These are phyloP conservation scores for Persicaria tinctoria DNA, from an alignment of 148 eudicot genomes.

Conservation along the genomic window DNA sequence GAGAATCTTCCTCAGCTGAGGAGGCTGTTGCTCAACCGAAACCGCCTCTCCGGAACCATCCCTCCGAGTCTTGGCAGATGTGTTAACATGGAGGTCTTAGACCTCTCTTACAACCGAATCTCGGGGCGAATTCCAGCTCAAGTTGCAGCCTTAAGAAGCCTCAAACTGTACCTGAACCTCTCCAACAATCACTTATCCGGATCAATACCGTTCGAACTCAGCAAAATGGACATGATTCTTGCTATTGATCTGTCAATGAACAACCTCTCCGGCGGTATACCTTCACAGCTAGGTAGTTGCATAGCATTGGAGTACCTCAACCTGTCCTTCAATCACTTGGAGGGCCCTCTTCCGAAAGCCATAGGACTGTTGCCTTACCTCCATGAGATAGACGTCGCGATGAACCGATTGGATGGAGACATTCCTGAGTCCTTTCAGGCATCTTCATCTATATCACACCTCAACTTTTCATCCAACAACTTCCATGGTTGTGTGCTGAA, in stretches of 20 bases:
- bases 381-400: constrained; percentile 50
- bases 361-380: constrained; percentile 57
- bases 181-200: constrained; percentile 58
- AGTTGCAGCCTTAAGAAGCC: constrained; percentile 59
- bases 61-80: constrained; percentile 67
- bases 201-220: constrained; percentile 60
- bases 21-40: constrained; percentile 45
- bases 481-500: constrained; percentile 47
- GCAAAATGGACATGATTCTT: constrained; percentile 82
- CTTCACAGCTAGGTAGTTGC: constrained; percentile 71
- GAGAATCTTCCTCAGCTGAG: constrained; percentile 56
- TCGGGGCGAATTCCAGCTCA: constrained; percentile 56
- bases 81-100: constrained; percentile 72
- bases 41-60: constrained; percentile 63
- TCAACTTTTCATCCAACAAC: constrained; percentile 62
- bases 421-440: constrained; percentile 53
- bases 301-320: constrained; percentile 62
- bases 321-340: constrained; percentile 42
- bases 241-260: constrained; percentile 69
- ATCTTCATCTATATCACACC: constrained; percentile 36
- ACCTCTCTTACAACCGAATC: constrained; percentile 60
- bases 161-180: constrained; percentile 69
- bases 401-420: constrained; percentile 41
- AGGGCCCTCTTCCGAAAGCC: constrained; percentile 43
- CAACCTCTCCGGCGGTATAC: constrained; percentile 45